Evolutionary conservation across 225 moss, liverwort and hornwort genomes (phyloP), one percentile per base, ranked within the genome.

Genomic region (Climacium dendroides): DNA sequence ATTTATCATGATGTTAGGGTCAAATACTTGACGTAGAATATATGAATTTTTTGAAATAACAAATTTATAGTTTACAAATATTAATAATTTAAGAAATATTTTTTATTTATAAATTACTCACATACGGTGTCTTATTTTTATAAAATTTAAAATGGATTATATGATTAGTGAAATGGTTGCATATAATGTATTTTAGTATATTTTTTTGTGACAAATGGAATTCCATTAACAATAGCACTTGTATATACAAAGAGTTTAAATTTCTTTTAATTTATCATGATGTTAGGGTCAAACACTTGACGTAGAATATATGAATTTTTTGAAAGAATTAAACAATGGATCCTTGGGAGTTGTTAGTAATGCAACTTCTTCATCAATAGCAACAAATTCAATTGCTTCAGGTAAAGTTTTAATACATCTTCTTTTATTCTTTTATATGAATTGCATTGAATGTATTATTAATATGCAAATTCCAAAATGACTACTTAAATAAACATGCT

Each of bases 301-400:
- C 82, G 87, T 86, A 29, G 97, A 97, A 71, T 97, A 97, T n/a
- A 94, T 94, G 83, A 96, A 86, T 82, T 97, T 97, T 82, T 91
- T 97, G 85, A 93, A 95, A 85, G 97, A 97, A 87, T 50, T 97
- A 57, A 95, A 95, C n/a, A 91, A 96, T 77, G 95, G 95, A 52
- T 91, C 93, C 15, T n/a, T 97, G 23, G 91, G 89, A 85, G 87
- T 90, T 82, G 91, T 92, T 81, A 92, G 90, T 50, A 88, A 89
- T 85, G 90, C 91, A 65, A 63, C 87, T 23, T 79, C 91, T 34
- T 74, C 84, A 63, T 82, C 81, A 5, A 63, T 47, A 24, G 54
- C 87, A 78, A 84, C 89, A 90, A 96, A 10, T n/a, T 57, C 81
- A 35, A 87, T 35, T 28, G 58, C 52, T 41, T 55, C 80, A 52